Base-by-base conservation (phyloP, 371 early-diverging fungal species). In the Rhizomucor pusillus region DNA sequence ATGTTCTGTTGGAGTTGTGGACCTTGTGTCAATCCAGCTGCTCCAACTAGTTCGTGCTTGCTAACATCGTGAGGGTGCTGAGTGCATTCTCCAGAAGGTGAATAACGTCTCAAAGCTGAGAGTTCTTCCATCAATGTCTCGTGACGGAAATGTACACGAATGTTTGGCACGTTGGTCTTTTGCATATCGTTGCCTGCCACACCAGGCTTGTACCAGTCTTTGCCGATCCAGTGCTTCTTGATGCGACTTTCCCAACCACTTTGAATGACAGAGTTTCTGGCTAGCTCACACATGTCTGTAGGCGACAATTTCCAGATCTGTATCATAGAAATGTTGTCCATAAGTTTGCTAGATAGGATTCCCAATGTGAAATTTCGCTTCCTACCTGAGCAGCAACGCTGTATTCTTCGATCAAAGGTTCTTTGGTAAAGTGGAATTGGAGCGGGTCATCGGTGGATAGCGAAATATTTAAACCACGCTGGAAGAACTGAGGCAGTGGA, bases 321-420 rank as follows among this genome's bases (percentile, higher is more conserved):
- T 3, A 14, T 16, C 19, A 37, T 25, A 6, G n/a, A n/a, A n/a
- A n/a, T n/a, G n/a, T n/a, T 7, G 16, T 1, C 13, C 10, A 18
- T 20, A 18, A 44, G 20, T 18, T 9, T 13, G 13, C 10, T 44
- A 7, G 18, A 20, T 18, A 6, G 20, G 25, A 18, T 18, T 11
- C 20, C 47, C 4, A 2, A 18, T 37, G 36, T n/a, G n/a, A 10
- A 22, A 22, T 24, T 5, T 14, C 39, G 20, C 20, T 46, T 41
- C 39, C 40, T 93, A 63, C 86, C 85, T 93, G 98, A n/a, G 98
- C 91, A 2, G 97, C 98, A 1, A 98, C 93, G 63, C 94, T 93
- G 76, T 97, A 99, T 68, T 99, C 99, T 68, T 99, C 99, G 66
- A 98, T 99, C 63, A 99, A 66, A 1, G 99, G 99, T 69, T 99